Base-by-base conservation (phyloP, 371 early-diverging fungal species). In the Mortierella sp. region DNA sequence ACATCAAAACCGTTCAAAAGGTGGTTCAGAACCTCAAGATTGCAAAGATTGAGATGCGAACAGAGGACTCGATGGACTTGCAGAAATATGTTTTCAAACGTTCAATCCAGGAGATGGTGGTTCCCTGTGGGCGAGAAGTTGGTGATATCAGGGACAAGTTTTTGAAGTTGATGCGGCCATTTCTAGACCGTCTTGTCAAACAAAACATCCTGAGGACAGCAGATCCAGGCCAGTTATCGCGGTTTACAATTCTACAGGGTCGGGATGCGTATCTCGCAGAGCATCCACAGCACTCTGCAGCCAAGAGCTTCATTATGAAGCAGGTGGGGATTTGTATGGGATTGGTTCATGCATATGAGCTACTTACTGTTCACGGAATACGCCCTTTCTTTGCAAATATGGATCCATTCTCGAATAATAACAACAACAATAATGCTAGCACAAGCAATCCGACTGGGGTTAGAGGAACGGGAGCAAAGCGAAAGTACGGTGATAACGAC, bases 61-160 rank as follows among this genome's bases (percentile, higher is more conserved):
- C 97, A 0, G 98, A 98, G 76, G 96, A 96, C 31, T 93, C 94
- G 0, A 83, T 93, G 66, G 97, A 97, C 76, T 88, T 98, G 8
- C 87, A 83, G 26, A 89, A 87, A 12, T 96, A 90, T 72, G 90
- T 93, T 1, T 90, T 91, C 70, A 88, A 90, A 13, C 90, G 95
- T 13, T 82, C 68, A 0, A 82, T 93, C 6, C 90, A 94, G 15
- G 87, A 87, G 28, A 76, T 93, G 4, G 84, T 92, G 1, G 89
- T 97, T 0, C 73, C 88, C 15, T 84, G 93, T 37, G 87, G 88
- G 13, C 87, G 88, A 8, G 88, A 88, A 1, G 87, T 93, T 57
- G 81, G 85, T 0, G 87, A 85, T 3, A 88, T 90, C 64, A 64
- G 58, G 29, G 72, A 71, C 47, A 83, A 57, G 60, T 90, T 75